These are phyloP conservation scores for Alternaria arborescens DNA, from an alignment of 2,329 filamentous ascomycete genomes.

Conservation along the genomic window DNA sequence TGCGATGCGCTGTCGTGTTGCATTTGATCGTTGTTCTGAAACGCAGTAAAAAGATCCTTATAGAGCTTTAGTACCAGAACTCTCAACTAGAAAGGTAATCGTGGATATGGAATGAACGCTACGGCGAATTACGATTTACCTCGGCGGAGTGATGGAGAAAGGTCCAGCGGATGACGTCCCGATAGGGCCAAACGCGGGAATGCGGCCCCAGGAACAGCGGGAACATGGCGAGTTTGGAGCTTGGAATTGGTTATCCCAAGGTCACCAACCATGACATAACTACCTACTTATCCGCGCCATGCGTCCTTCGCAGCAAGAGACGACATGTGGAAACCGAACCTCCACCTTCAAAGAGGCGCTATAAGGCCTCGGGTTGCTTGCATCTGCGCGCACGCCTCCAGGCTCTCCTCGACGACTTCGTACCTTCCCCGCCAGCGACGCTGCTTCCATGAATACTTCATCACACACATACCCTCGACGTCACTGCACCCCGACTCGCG, in stretches of 20 bases:
- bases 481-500: slow-evolving; percentile 89
- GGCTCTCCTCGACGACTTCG: slow-evolving; percentile 13
- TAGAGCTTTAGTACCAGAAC: neutral
- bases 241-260: slow-evolving; percentile 28
- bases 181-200: slow-evolving; percentile 17
- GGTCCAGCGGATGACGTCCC: slow-evolving; percentile 27
- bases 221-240: slow-evolving; percentile 25
- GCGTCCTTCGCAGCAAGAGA: slow-evolving; percentile 41
- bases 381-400: slow-evolving; percentile 21
- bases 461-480: slow-evolving; percentile 92
- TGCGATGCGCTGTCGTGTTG: neutral
- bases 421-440: slow-evolving; percentile 40
- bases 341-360: slow-evolving; percentile 38
- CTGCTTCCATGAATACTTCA: slow-evolving; percentile 93
- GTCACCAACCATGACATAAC: slow-evolving; percentile 42
- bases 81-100: neutral
- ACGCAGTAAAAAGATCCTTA: neutral
- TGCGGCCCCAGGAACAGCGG: slow-evolving; percentile 30
- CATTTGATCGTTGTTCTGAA: neutral
- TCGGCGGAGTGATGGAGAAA: neutral
- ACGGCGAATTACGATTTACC: neutral
- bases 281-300: slow-evolving; percentile 39
- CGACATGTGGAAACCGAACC: slow-evolving; percentile 52
- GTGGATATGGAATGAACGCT: neutral
- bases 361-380: slow-evolving; percentile 33